These are phyloP conservation scores for Fagus sylvatica DNA, from an alignment of 306 rosid species.

Conservation along the genomic window DNA sequence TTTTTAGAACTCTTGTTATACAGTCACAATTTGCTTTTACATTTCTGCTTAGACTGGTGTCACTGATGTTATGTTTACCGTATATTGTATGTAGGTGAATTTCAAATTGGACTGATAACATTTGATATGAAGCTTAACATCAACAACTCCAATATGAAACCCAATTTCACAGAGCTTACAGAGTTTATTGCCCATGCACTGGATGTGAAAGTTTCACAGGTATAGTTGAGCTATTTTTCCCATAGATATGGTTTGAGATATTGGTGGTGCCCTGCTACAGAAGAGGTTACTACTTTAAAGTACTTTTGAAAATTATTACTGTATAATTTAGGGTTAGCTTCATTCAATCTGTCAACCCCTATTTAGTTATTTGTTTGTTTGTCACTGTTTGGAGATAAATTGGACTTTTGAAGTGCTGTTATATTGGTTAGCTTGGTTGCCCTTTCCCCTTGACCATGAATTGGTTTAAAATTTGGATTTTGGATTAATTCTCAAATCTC, in stretches of 20 bases:
- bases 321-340: neutral
- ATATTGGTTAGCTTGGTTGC: neutral
- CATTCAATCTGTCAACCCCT: too few species aligned
- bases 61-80: constrained; percentile 10
- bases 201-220: constrained; percentile 77
- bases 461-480: neutral
- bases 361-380: too few species aligned
- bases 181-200: constrained; percentile 71
- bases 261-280: neutral
- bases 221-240: constrained; percentile 21
- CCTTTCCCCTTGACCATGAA: neutral
- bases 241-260: constrained; percentile 23
- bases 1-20: neutral
- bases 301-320: neutral
- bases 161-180: constrained; percentile 56
- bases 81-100: constrained; percentile 45
- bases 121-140: constrained; percentile 62
- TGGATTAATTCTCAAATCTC: neutral
- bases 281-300: neutral
- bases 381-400: neutral
- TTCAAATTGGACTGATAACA: constrained; percentile 65
- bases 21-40: neutral
- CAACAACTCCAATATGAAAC: constrained; percentile 65
- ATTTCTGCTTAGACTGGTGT: constrained; percentile 9
- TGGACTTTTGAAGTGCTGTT: neutral